Base-by-base conservation (phyloP, 129 eudicot genomes). In the Escallonia herrerae region DNA sequence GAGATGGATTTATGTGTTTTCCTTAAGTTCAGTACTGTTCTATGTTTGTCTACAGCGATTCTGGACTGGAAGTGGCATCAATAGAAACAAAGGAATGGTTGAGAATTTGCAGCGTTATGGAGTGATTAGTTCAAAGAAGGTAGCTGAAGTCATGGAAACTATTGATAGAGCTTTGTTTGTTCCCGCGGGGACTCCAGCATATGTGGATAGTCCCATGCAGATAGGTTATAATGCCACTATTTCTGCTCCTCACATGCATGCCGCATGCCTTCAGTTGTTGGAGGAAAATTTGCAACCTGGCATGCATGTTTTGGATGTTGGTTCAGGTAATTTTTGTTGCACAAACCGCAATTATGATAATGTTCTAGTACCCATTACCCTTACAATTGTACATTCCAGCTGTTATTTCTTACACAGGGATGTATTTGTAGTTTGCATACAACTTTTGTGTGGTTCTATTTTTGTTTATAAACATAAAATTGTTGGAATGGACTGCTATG, bases 171-270 rank as follows among this genome's bases (percentile, higher is more conserved):
- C 95, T 46, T 59, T 83, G 70, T 93, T 93, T 81, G 96, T 93
- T 64, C 98, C 98, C 11, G 83, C 68, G 57, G 98, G 95, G 41
- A 66, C 80, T 62, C 77, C 87, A 14, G 82, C 98, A 39, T 93
- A 88, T 63, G 83, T 74, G 51, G 98, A 93, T 60, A 83, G 84
- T 72, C 98, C 98, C 52, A 80, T 93, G 91, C 85, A 59, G 11
- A 93, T 93, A 68, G 98, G 98, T n/a, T 80, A 79, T 68, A 93
- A 93, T 75, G 98, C 85, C 71, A 93, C 96, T 40, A 93, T 93
- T 69, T 93, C 98, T 70, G 98, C 98, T 15, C 98, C 98, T 70
- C 98, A 91, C 80, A 91, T 91, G 98, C 98, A 91, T 81, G 98
- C 96, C 11, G 82, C 81, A 68, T 93, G 98, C 77, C 96, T 93